Evolutionary conservation across 768 basidiomycete genomes (phyloP).

Genomic region (Stropharia rugosoannulata): DNA sequence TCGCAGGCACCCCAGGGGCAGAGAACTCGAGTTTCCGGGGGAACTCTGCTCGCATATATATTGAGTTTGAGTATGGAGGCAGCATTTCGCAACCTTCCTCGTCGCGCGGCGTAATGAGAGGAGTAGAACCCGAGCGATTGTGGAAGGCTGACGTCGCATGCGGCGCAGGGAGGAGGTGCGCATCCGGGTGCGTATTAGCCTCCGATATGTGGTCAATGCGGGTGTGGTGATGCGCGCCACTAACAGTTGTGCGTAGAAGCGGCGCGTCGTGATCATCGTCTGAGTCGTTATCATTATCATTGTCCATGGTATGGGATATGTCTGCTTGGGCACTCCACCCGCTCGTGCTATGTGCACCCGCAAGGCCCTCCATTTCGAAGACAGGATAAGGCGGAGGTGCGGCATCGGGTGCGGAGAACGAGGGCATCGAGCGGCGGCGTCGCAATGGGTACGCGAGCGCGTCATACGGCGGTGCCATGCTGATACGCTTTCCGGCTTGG

Average conservation of each 20-base stretch:
- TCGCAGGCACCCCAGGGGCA: constrained; percentile 80
- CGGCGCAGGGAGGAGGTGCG: neutral
- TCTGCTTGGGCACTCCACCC: neutral
- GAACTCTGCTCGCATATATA: constrained; percentile 80
- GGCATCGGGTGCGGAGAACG: constrained; percentile 49
- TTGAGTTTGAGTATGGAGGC: constrained; percentile 77
- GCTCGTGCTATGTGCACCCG: neutral
- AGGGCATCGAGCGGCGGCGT: constrained; percentile 71
- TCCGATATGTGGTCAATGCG: neutral
- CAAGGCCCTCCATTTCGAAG: constrained; percentile 3
- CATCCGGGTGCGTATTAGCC: constrained; percentile 1
- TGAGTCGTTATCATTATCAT: neutral
- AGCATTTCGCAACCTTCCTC: constrained; percentile 85
- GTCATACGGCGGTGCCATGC: constrained; percentile 30
- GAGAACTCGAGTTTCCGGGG: constrained; percentile 94
- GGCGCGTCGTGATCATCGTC: constrained; percentile 1
- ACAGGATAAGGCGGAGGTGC: constrained; percentile 60
- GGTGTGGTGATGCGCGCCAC: neutral
- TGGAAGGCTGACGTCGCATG: constrained; percentile 14
- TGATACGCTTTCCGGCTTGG: constrained; percentile 24
- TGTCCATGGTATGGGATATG: neutral
- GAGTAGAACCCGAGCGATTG: constrained; percentile 11
- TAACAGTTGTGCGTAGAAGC: too few species aligned
- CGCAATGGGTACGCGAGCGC: constrained; percentile 41
- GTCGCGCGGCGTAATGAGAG: constrained; percentile 49